These are phyloP conservation scores for Trametes villosa DNA, from an alignment of 768 basidiomycete genomes.

Conservation along the genomic window DNA sequence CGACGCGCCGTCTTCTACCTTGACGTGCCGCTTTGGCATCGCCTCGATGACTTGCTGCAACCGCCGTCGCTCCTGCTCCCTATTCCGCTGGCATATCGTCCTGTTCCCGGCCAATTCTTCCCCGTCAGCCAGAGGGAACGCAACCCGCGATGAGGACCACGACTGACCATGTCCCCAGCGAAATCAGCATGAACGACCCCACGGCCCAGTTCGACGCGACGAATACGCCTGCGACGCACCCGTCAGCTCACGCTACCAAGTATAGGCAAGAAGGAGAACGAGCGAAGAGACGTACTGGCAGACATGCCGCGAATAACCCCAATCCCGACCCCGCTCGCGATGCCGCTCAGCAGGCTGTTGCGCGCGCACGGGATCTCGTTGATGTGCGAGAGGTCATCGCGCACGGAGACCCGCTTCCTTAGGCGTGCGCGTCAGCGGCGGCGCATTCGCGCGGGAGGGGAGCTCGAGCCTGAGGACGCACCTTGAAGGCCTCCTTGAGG, in stretches of 20 bases:
- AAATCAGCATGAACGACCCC: conserved; percentile 70
- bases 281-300: conserved; percentile 50
- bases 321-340: conserved; percentile 78
- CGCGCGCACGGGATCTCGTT: conserved; percentile 78
- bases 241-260: background rate
- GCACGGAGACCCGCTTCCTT: conserved; percentile 52
- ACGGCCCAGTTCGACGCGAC: conserved; percentile 81
- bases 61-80: conserved; percentile 56
- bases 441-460: background rate
- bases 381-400: conserved; percentile 62
- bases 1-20: conserved; percentile 40
- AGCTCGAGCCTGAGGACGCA: conserved; percentile 14
- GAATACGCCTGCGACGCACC: conserved; percentile 50
- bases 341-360: conserved; percentile 74
- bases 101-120: conserved; percentile 37
- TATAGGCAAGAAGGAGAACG: background rate
- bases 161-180: conserved; percentile 70
- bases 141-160: background rate
- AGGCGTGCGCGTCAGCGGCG: conserved; percentile 9
- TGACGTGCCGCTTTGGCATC: conserved; percentile 59
- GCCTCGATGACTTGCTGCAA: conserved; percentile 62
- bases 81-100: conserved; percentile 65
- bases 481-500: conserved; percentile 41
- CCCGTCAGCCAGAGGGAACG: background rate
- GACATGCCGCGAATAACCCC: conserved; percentile 74